phyloP scores from a whole-genome alignment of 1,284 basidiomycete genomes.

The Pterulicium gracile region DNA sequence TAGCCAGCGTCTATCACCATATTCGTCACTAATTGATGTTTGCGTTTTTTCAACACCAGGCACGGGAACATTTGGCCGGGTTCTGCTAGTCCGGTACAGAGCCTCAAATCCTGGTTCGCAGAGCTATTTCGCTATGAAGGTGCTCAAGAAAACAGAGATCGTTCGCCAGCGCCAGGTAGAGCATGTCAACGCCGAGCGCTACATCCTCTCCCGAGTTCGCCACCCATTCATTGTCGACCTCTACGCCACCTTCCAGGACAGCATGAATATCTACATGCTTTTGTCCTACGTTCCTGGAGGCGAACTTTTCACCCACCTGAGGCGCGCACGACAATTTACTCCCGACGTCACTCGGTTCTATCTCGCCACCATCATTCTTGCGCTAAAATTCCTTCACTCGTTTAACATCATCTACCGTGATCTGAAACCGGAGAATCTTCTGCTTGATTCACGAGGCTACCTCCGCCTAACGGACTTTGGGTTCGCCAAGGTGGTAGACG shows the following conservation, averaged over 20 bases:
- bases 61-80: slow-evolving; percentile 90
- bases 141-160: slow-evolving; percentile 87
- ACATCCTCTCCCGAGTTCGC: slow-evolving; percentile 81
- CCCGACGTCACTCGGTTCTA: slow-evolving; percentile 99
- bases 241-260: slow-evolving; percentile 95
- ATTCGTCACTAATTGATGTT: not conserved
- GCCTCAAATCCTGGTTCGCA: slow-evolving; percentile 34
- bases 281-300: slow-evolving; percentile 98
- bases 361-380: slow-evolving; percentile 92
- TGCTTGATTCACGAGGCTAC: slow-evolving; percentile 92
- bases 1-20: not conserved
- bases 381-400: slow-evolving; percentile 92
- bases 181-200: slow-evolving; percentile 95
- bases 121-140: slow-evolving; percentile 86
- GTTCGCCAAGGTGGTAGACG: slow-evolving; percentile 96
- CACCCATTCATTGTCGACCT: slow-evolving; percentile 80
- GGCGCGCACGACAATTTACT: slow-evolving; percentile 90
- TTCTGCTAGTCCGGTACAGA: slow-evolving; percentile 72
- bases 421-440: slow-evolving; percentile 95
- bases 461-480: slow-evolving; percentile 98
- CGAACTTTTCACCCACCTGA: slow-evolving; percentile 90
- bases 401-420: slow-evolving; percentile 99
- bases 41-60: slow-evolving; percentile 36
- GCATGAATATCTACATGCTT: slow-evolving; percentile 95
- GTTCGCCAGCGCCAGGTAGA: slow-evolving; percentile 96